Percentiles rank a stretch among this genome's conserved stretches.
These are phyloP conservation scores for Teratosphaeria epicoccoides DNA, from an alignment of 2,329 filamentous ascomycete species.

Conservation along the genomic window DNA sequence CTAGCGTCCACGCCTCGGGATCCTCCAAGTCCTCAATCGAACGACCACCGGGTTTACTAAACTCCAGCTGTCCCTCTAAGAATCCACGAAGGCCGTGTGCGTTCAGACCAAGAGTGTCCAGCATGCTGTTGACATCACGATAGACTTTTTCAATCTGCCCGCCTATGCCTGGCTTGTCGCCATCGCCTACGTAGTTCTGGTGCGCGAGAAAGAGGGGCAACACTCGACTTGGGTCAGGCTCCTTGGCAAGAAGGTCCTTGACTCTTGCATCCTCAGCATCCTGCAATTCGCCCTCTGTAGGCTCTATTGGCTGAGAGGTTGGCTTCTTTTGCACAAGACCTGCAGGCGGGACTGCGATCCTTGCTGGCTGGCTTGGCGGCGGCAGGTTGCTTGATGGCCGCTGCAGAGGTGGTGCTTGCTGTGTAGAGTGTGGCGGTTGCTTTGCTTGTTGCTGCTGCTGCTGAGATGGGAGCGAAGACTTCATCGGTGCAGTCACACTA, in stretches of 20 bases:
- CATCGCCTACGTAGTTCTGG: slow-evolving; percentile 32
- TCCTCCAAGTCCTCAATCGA: slow-evolving; percentile 50
- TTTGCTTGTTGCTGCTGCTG: neutral
- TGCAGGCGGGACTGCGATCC: slow-evolving; percentile 22
- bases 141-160: slow-evolving; percentile 48
- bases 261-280: slow-evolving; percentile 62
- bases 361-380: slow-evolving; percentile 16
- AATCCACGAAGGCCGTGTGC: slow-evolving; percentile 53
- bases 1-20: slow-evolving; percentile 55
- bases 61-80: slow-evolving; percentile 55
- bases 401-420: neutral
- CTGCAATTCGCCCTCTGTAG: slow-evolving; percentile 40
- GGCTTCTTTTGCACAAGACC: slow-evolving; percentile 23
- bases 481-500: slow-evolving; percentile 38
- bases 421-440: neutral
- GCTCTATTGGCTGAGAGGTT: slow-evolving; percentile 26
- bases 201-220: slow-evolving; percentile 58
- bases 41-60: slow-evolving; percentile 37
- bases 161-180: slow-evolving; percentile 32
- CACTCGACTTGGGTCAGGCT: slow-evolving; percentile 48
- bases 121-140: slow-evolving; percentile 83
- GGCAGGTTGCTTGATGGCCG: slow-evolving; percentile 3
- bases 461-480: neutral
- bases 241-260: slow-evolving; percentile 51
- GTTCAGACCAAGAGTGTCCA: slow-evolving; percentile 84